These are phyloP conservation scores for Colletotrichum nymphaeae DNA, from an alignment of 2,329 filamentous ascomycete genomes.

Conservation along the genomic window DNA sequence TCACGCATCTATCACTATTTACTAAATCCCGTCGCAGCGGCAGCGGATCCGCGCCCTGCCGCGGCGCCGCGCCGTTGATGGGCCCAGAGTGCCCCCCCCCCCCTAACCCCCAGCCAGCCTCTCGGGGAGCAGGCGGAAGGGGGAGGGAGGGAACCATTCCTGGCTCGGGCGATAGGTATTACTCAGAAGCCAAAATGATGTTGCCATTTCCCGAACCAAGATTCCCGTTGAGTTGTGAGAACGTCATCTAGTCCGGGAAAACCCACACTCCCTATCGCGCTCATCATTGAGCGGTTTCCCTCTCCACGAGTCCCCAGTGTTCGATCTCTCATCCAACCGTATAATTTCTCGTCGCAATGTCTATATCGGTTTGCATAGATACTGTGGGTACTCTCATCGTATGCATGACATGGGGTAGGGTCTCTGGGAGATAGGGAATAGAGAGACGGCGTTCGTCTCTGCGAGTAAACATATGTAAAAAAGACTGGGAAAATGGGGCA, in stretches of 20 bases:
- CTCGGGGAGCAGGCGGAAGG: background rate
- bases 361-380: background rate
- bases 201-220: background rate
- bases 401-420: background rate
- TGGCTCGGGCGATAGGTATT: background rate
- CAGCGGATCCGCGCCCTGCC: conserved; percentile 10
- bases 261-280: background rate
- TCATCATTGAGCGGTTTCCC: background rate
- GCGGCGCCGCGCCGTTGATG: background rate
- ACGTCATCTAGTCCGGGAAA: background rate
- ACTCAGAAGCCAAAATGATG: background rate
- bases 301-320: background rate
- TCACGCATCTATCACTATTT: background rate
- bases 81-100: background rate
- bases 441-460: background rate
- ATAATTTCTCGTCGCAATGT: conserved; percentile 15
- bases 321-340: background rate
- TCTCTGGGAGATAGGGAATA: background rate
- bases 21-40: conserved; percentile 1
- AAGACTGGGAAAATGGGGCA: background rate
- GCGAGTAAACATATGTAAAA: background rate
- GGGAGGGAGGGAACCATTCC: background rate
- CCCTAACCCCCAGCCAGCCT: background rate
- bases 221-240: background rate
- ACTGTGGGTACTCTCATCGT: background rate